phyloP scores from a whole-genome alignment of 1,139 yeast genomes.

The Hansenula lynferdii region DNA sequence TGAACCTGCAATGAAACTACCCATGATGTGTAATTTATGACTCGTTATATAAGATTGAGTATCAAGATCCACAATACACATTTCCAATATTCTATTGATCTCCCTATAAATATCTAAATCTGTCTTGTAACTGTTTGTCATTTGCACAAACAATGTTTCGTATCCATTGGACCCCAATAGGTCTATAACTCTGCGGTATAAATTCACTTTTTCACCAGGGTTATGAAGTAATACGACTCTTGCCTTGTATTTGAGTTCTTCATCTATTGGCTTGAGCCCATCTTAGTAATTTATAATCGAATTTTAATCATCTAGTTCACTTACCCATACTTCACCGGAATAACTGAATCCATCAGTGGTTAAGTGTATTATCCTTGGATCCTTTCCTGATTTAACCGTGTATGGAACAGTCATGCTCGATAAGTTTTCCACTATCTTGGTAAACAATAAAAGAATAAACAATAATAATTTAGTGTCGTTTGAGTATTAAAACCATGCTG shows the following conservation, averaged over 20 bases:
- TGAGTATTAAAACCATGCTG: too few species aligned
- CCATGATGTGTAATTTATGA: conserved; percentile 12
- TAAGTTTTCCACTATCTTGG: background rate
- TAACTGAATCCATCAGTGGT: conserved; percentile 5
- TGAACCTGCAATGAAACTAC: conserved; percentile 11
- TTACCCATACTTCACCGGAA: conserved; percentile 13
- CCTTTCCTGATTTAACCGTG: conserved; percentile 6
- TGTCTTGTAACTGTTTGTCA: background rate
- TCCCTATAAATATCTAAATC: conserved; percentile 6
- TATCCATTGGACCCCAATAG: conserved; percentile 10
- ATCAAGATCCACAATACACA: conserved; percentile 17
- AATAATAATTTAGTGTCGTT: too few species aligned
- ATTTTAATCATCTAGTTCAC: too few species aligned
- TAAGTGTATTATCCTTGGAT: conserved; percentile 7
- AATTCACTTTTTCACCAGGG: conserved; percentile 13
- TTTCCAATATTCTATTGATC: conserved; percentile 11
- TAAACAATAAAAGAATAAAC: too few species aligned
- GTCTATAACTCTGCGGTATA: conserved; percentile 11
- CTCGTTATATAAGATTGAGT: background rate
- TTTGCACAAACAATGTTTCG: conserved; percentile 4
- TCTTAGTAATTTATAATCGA: background rate
- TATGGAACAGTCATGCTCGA: conserved; percentile 5
- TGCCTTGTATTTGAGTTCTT: conserved; percentile 10
- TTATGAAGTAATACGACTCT: conserved; percentile 13
- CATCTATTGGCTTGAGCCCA: conserved; percentile 10